Percentiles rank a stretch among this genome's conserved stretches.
These are phyloP conservation scores for Inga laurina DNA, from an alignment of 306 rosid species.

Conservation along the genomic window DNA sequence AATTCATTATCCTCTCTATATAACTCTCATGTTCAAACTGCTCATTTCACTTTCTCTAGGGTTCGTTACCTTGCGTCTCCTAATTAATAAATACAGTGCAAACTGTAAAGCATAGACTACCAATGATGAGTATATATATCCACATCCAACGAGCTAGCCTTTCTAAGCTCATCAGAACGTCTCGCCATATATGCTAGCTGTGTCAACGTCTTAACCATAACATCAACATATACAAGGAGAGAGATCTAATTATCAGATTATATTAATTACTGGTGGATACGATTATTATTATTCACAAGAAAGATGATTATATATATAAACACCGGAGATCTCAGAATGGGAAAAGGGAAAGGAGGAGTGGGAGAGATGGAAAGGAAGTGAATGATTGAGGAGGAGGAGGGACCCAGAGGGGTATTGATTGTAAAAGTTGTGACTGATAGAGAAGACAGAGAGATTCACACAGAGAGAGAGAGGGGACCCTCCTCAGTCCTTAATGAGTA, in stretches of 20 bases:
- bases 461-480: slow-evolving; percentile 30
- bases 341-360: background rate
- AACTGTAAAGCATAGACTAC: background rate
- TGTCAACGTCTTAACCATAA: background rate
- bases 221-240: too few relatives aligned
- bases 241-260: too few relatives aligned
- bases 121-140: too few relatives aligned
- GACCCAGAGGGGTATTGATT: slow-evolving; percentile 6
- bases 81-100: background rate
- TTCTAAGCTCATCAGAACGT: too few relatives aligned
- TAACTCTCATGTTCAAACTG: slow-evolving; percentile 12
- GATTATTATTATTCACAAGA: too few relatives aligned
- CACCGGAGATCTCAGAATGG: background rate
- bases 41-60: slow-evolving; percentile 7
- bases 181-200: too few relatives aligned
- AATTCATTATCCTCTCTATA: slow-evolving; percentile 14
- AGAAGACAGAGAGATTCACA: background rate
- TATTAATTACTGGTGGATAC: too few relatives aligned
- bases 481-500: slow-evolving; percentile 29
- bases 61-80: background rate
- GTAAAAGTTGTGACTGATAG: background rate
- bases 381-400: slow-evolving; percentile 38
- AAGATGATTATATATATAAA: background rate
- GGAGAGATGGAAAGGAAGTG: background rate
- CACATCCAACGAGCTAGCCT: too few relatives aligned